These are phyloP conservation scores for Penicillium sp. DNA, from an alignment of 2,329 filamentous ascomycete species.

Conservation along the genomic window DNA sequence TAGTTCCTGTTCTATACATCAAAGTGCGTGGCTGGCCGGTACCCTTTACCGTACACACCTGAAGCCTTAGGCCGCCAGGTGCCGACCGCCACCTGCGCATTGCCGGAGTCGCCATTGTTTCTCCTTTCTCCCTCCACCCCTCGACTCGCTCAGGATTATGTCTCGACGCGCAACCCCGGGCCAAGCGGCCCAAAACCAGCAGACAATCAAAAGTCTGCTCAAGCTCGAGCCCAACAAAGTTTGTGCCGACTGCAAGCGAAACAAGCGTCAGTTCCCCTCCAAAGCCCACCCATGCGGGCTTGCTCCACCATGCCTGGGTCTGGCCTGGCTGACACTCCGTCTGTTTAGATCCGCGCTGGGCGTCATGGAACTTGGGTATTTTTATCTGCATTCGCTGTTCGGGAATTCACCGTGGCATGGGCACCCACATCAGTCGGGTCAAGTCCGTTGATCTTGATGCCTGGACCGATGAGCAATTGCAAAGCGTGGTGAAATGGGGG, in stretches of 20 bases:
- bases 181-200: constrained; percentile 85
- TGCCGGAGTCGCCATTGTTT: constrained; percentile 20
- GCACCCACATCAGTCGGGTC: constrained; percentile 94
- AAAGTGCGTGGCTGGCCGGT: constrained; percentile 22
- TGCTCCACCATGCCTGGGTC: neutral
- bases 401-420: constrained; percentile 97
- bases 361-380: constrained; percentile 95
- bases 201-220: constrained; percentile 87
- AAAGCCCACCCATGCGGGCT: constrained; percentile 10
- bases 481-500: constrained; percentile 91
- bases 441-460: constrained; percentile 97
- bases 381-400: constrained; percentile 98
- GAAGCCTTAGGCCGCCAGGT: constrained; percentile 23
- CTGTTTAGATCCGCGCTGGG: constrained; percentile 83
- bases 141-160: constrained; percentile 24
- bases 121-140: constrained; percentile 15
- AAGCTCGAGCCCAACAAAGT: constrained; percentile 95
- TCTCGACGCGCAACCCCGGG: constrained; percentile 62
- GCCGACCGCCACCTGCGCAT: constrained; percentile 29
- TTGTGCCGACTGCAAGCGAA: constrained; percentile 97
- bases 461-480: constrained; percentile 96
- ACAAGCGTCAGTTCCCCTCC: constrained; percentile 67
- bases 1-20: neutral
- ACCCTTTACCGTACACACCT: constrained; percentile 16
- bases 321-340: constrained; percentile 14